Evolutionary conservation across 352 stramenopile genomes (phyloP), one percentile per base, ranked within the genome.

Genomic region (Globisporangium perplexum): DNA sequence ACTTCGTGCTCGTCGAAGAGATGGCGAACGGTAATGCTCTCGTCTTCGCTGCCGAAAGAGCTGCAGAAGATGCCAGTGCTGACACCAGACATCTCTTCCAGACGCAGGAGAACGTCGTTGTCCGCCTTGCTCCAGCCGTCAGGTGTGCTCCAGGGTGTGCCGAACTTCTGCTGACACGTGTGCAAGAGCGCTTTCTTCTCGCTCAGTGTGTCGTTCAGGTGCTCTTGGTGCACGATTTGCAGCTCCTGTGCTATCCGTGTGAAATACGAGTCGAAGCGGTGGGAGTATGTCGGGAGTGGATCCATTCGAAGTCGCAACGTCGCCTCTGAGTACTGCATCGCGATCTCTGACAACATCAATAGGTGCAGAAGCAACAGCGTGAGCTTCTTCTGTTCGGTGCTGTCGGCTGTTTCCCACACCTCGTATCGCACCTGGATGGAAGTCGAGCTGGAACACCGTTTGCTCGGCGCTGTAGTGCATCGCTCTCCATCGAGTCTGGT

Each of bases 401-500:
- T 30, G 10, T 4, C 4, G 17, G 7, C 5, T 18, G 4, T n/a
- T 8, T 7, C 24, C 14, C 28, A n/a, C 4, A 20, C 8, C 50
- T 10, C 44, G 18, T 53, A 11, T 30, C 23, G 4, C 59, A 86
- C 77, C 74, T 50, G 69, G 64, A 18, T 82, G 63, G 20, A 63
- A 72, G 53, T 83, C 72, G 5, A 82, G 55, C 17, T 76, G 73
- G 30, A 77, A 82, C 12, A 83, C 53, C 2, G 53, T 66, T 24
- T 72, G 57, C 39, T 88, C 77, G 31, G 65, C 71, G 23, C 65
- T 63, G 39, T 65, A 77, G 47, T 74, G 64, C 12, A 83, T 59
- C 1, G 71, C 66, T 53, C 39, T 65, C 77, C 77, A 88, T n/a
- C 74, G 68, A 31, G 67, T 60, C 12, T 63, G 52, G 39, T 88